Conservation (phyloP, 225 moss, liverwort and hornwort species). For the Bryoerythrophyllum caledonicum region DNA sequence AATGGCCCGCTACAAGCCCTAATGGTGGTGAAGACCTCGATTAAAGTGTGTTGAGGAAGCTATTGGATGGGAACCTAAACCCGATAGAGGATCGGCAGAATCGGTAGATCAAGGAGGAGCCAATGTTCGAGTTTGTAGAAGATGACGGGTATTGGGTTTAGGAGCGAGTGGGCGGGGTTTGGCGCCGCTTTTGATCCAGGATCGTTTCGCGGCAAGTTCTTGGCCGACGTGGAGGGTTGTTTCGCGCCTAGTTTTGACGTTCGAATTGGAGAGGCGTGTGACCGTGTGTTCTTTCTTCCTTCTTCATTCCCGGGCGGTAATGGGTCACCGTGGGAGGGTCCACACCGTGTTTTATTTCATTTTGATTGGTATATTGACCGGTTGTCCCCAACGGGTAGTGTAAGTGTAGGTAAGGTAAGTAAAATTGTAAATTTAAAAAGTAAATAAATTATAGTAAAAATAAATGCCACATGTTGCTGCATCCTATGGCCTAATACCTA, state of each 20-base stretch:
- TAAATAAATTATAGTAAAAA: no score
- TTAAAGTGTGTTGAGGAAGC: conserved; percentile 36
- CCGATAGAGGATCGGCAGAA: background rate
- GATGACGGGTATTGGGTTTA: background rate
- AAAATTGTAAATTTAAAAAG: no score
- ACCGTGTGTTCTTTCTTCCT: background rate
- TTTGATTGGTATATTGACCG: no score
- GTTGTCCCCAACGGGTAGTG: no score
- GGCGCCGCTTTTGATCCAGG: conserved; percentile 16
- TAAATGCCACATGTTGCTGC: no score
- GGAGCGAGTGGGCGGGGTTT: background rate
- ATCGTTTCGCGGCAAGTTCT: background rate
- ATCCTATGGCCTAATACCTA: no score
- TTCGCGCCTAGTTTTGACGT: conserved; percentile 32
- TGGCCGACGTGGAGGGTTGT: background rate
- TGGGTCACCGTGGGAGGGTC: no score
- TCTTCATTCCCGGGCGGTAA: background rate
- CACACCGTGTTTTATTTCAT: no score
- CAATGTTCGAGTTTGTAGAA: fast-evolving
- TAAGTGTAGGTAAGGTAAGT: no score
- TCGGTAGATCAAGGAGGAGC: background rate
- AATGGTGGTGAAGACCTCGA: background rate
- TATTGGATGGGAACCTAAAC: background rate
- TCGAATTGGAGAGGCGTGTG: background rate
- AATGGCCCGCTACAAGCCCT: background rate